Percentiles rank a stretch among this genome's conserved stretches.
Conservation (phyloP, 1,284 basidiomycete species). For the Gymnopus androsaceus region DNA sequence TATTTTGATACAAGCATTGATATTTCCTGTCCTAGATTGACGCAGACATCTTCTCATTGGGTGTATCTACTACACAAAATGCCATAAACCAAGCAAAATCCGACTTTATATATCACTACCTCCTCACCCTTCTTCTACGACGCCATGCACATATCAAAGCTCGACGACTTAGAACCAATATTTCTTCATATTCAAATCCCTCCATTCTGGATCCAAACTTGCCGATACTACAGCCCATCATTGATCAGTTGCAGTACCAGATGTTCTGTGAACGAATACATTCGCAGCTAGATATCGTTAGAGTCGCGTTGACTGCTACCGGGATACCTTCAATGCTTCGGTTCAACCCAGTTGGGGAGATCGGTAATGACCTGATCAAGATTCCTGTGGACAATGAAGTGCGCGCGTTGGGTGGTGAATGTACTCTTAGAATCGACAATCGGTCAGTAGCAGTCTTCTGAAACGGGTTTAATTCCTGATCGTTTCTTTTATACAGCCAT, state of each 20-base stretch:
- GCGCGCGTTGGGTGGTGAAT: slow-evolving; percentile 63
- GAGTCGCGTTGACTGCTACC: slow-evolving; percentile 47
- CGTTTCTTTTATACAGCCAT: slow-evolving; percentile 44
- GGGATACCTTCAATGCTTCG: slow-evolving; percentile 61
- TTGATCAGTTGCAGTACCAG: slow-evolving; percentile 76
- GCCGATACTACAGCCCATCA: slow-evolving; percentile 64
- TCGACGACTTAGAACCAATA: slow-evolving; percentile 46
- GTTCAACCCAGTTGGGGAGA: slow-evolving; percentile 68
- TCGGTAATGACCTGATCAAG: slow-evolving; percentile 56
- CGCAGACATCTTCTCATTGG: slow-evolving; percentile 14
- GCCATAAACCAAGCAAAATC: slow-evolving; percentile 45
- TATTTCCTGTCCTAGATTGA: slow-evolving; percentile 27
- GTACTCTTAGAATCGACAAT: slow-evolving; percentile 65
- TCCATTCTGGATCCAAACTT: slow-evolving; percentile 27
- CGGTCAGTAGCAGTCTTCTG: slow-evolving; percentile 40
- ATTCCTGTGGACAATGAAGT: slow-evolving; percentile 39
- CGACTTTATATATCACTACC: slow-evolving; percentile 66
- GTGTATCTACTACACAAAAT: slow-evolving; percentile 11
- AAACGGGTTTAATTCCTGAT: not conserved
- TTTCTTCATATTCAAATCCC: slow-evolving; percentile 27
- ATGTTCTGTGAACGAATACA: slow-evolving; percentile 67
- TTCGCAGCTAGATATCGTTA: slow-evolving; percentile 54
- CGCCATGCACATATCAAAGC: slow-evolving; percentile 54
- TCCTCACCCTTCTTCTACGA: slow-evolving; percentile 67
- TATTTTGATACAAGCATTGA: not conserved